Conservation (phyloP, 352 stramenopile genomes). For the Thalassiosira ordinaria region DNA sequence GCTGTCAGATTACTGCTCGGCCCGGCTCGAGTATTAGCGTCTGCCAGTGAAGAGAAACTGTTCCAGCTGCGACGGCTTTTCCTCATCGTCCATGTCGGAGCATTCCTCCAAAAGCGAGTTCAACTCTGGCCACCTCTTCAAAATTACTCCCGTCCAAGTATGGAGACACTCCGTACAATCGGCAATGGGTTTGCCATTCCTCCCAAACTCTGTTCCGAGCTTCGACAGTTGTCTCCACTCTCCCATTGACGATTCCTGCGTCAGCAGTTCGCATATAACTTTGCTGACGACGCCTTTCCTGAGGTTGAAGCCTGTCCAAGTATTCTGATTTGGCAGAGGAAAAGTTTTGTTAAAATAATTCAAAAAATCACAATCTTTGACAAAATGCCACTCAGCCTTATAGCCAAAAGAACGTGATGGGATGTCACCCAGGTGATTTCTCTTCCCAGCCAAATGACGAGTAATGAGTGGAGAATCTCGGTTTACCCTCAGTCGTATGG, state of each 20-base stretch:
- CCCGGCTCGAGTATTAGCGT: no score
- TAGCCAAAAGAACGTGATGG: constrained; percentile 49
- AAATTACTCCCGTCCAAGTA: neutral
- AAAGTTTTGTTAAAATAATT: constrained; percentile 40
- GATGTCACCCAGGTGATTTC: constrained; percentile 39
- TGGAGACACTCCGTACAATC: constrained; percentile 20
- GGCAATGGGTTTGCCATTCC: constrained; percentile 27
- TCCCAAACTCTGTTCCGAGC: constrained; percentile 32
- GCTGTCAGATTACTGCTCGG: no score
- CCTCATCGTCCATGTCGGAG: neutral
- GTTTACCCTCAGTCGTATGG: neutral
- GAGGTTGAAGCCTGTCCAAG: constrained; percentile 42
- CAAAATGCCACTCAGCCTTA: constrained; percentile 23
- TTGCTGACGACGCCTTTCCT: constrained; percentile 23
- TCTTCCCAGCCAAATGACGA: constrained; percentile 3
- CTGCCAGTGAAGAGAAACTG: no score
- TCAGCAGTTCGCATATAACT: constrained; percentile 44
- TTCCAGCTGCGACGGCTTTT: neutral
- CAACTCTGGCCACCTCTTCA: neutral
- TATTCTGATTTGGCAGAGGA: constrained; percentile 39
- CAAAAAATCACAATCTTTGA: constrained; percentile 27
- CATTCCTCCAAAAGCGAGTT: neutral
- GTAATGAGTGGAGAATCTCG: neutral
- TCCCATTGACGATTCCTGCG: constrained; percentile 28
- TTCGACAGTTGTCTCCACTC: constrained; percentile 47